Percentiles rank a stretch among this genome's conserved stretches.
These are phyloP conservation scores for Cinnamomum chago DNA, from an alignment of 164 flowering plant species.

Conservation along the genomic window DNA sequence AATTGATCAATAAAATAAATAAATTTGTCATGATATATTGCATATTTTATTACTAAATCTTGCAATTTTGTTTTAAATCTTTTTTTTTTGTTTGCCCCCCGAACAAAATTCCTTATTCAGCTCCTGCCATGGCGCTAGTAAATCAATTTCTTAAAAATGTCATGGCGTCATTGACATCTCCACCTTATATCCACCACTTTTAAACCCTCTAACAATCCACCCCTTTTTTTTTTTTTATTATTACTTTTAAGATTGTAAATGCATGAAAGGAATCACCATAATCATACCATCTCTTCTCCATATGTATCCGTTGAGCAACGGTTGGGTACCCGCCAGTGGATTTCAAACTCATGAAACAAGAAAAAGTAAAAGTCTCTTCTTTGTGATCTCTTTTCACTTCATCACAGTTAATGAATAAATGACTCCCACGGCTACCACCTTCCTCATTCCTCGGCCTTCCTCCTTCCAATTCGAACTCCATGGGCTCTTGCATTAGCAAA, in stretches of 20 bases:
- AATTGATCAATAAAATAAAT: too few species aligned
- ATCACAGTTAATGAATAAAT: not conserved
- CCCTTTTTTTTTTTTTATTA: too few species aligned
- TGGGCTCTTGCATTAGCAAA: slow-evolving; percentile 2
- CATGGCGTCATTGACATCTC: too few species aligned
- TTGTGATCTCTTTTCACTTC: not conserved
- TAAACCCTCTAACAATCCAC: too few species aligned
- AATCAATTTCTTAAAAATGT: too few species aligned
- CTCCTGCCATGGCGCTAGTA: too few species aligned
- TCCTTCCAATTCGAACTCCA: not conserved
- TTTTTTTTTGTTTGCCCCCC: too few species aligned
- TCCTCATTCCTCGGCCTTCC: not conserved
- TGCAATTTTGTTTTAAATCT: too few species aligned
- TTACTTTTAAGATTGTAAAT: not conserved
- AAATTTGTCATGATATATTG: too few species aligned
- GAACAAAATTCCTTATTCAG: too few species aligned
- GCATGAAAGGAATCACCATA: not conserved
- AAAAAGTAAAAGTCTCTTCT: not conserved
- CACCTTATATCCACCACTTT: too few species aligned
- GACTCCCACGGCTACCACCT: not conserved
- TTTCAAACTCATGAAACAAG: not conserved
- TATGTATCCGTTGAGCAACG: slow-evolving; percentile 44
- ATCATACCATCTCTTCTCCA: not conserved
- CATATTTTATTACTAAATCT: too few species aligned
- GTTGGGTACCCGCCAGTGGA: not conserved